A percentile compares a stretch with the other conserved stretches of the same genome.
Conservation (phyloP, 2,329 filamentous ascomycete genomes). For the Akanthomyces uredinophilus region DNA sequence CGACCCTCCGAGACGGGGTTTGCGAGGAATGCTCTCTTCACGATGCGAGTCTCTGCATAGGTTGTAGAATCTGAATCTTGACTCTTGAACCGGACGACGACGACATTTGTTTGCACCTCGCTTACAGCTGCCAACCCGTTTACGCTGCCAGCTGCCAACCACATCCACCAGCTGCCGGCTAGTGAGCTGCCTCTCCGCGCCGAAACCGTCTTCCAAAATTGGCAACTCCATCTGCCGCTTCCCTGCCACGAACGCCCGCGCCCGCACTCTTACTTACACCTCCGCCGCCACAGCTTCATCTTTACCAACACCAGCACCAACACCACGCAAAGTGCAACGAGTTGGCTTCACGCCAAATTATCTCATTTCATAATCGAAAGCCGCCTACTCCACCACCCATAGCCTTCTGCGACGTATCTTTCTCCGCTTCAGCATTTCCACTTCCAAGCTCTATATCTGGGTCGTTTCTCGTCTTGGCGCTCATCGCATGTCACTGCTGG, state of each 20-base stretch:
- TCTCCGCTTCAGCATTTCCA: not conserved
- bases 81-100: not conserved
- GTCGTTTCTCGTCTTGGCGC: not conserved
- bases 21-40: conserved; percentile 7
- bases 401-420: not conserved
- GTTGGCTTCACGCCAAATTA: not conserved
- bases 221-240: conserved; percentile 10
- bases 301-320: not conserved
- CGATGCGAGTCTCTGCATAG: conserved; percentile 5
- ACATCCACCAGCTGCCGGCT: not conserved
- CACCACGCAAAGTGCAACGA: not conserved
- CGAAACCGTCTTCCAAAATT: conserved; percentile 7
- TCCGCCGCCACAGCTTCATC: not conserved
- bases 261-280: conserved; percentile 5
- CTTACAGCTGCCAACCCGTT: not conserved
- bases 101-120: not conserved
- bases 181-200: not conserved
- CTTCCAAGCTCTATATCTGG: not conserved
- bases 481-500: conserved; percentile 10
- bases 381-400: not conserved
- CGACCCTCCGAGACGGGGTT: conserved; percentile 10
- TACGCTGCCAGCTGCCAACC: not conserved
- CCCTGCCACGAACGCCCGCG: not conserved
- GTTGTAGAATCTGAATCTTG: conserved; percentile 5
- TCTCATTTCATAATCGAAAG: not conserved